Conservation (phyloP, 2,329 filamentous ascomycete species). For the Corniculantispora saksenae region DNA sequence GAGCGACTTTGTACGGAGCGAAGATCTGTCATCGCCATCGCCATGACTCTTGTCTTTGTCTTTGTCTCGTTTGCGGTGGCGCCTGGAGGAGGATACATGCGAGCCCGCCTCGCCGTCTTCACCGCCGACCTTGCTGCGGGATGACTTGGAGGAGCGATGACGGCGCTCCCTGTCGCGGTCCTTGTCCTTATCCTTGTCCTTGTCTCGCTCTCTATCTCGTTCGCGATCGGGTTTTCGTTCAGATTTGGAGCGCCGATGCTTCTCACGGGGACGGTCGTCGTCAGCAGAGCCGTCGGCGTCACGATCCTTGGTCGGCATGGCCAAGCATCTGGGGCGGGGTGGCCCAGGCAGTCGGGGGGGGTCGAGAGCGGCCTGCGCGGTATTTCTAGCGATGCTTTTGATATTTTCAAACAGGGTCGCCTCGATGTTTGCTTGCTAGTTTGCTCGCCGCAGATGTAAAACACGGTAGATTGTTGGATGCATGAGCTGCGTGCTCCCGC, state of each 20-base stretch:
- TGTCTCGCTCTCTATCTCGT: conserved; percentile 33
- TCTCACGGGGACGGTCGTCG: conserved; percentile 42
- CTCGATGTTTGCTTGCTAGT: background rate
- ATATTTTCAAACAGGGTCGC: background rate
- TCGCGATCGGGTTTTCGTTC: conserved; percentile 39
- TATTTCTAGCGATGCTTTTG: background rate
- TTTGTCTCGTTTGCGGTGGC: conserved; percentile 35
- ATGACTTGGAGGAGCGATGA: conserved; percentile 44
- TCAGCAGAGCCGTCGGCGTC: conserved; percentile 40
- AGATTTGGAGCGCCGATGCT: conserved; percentile 40
- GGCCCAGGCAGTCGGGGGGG: background rate
- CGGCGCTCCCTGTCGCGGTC: conserved; percentile 38
- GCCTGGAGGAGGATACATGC: conserved; percentile 36
- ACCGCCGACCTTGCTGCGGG: conserved; percentile 42
- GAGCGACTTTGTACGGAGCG: conserved; percentile 37
- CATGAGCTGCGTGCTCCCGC: background rate
- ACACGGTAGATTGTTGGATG: background rate
- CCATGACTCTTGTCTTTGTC: conserved; percentile 29
- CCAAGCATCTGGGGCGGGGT: conserved; percentile 23
- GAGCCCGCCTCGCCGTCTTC: conserved; percentile 43
- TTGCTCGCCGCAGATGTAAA: background rate
- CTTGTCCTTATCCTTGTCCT: conserved; percentile 34
- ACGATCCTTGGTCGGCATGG: conserved; percentile 45
- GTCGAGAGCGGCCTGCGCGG: background rate
- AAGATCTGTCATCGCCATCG: conserved; percentile 18